Percentiles rank a stretch among this genome's conserved stretches.
phyloP scores from a whole-genome alignment of 1,284 basidiomycete species.

The Heterobasidion occidentale region DNA sequence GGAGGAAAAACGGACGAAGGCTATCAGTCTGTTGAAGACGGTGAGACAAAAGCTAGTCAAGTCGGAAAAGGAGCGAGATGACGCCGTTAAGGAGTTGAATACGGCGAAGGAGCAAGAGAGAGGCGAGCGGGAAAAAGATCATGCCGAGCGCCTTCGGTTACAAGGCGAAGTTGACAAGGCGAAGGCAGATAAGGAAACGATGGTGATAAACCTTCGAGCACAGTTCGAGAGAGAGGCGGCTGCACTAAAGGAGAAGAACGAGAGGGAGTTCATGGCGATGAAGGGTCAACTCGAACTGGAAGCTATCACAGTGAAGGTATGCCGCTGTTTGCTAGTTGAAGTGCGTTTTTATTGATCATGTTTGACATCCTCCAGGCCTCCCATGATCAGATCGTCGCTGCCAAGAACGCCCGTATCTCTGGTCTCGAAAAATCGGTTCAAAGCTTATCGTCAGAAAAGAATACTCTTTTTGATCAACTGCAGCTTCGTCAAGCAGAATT shows the following conservation, averaged over 20 bases:
- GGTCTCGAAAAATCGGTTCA: slow-evolving; percentile 66
- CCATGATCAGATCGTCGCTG: slow-evolving; percentile 60
- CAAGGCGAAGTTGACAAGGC: slow-evolving; percentile 53
- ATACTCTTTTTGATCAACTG: slow-evolving; percentile 73
- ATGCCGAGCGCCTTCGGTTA: slow-evolving; percentile 46
- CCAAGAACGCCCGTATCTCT: slow-evolving; percentile 56
- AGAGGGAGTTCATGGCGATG: slow-evolving; percentile 62
- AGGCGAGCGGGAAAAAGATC: slow-evolving; percentile 56
- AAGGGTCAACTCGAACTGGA: slow-evolving; percentile 76
- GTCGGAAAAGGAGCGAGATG: slow-evolving; percentile 87
- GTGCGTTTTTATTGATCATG: background rate
- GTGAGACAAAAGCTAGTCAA: slow-evolving; percentile 91
- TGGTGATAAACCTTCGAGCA: slow-evolving; percentile 52
- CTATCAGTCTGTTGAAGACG: slow-evolving; percentile 82
- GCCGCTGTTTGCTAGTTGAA: slow-evolving; percentile 8
- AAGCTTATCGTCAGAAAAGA: slow-evolving; percentile 65
- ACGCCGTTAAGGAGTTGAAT: slow-evolving; percentile 50
- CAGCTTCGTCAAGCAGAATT: slow-evolving; percentile 83
- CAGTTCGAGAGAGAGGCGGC: slow-evolving; percentile 76
- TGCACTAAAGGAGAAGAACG: slow-evolving; percentile 54
- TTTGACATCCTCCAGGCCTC: slow-evolving; percentile 40
- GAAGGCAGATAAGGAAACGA: slow-evolving; percentile 64
- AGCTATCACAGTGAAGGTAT: slow-evolving; percentile 66
- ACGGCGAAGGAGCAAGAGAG: slow-evolving; percentile 49
- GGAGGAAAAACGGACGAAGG: slow-evolving; percentile 93